Conservation (phyloP, 2,329 filamentous ascomycete genomes). For the Fusarium falciforme region DNA sequence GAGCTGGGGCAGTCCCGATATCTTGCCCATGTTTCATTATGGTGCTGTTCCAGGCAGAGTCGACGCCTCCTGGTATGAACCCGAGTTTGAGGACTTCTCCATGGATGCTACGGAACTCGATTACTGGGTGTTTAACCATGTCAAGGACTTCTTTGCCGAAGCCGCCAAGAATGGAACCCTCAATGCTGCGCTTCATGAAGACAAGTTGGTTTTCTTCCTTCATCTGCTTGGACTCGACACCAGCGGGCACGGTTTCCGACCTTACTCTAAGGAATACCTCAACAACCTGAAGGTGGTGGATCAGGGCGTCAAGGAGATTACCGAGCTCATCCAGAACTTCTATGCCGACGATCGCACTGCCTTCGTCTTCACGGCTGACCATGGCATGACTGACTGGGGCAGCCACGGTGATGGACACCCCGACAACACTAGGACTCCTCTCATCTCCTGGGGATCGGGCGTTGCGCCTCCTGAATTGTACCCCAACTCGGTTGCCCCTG, state of each 20-base stretch:
- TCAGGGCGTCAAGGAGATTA: conserved; percentile 86
- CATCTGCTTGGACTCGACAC: conserved; percentile 95
- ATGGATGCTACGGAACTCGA: conserved; percentile 84
- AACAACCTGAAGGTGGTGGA: conserved; percentile 96
- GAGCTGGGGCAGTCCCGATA: conserved; percentile 99
- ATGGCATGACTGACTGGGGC: conserved; percentile 99
- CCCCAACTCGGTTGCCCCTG: conserved; percentile 70
- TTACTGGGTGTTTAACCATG: conserved; percentile 94
- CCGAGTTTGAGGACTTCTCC: conserved; percentile 91
- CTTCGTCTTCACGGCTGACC: conserved; percentile 96
- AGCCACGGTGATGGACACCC: conserved; percentile 98
- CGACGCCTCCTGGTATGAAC: conserved; percentile 85
- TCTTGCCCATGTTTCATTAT: conserved; percentile 95
- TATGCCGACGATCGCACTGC: conserved; percentile 88
- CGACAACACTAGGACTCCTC: conserved; percentile 93
- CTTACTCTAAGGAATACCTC: conserved; percentile 95
- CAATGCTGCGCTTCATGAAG: conserved; percentile 76
- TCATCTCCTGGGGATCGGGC: conserved; percentile 94
- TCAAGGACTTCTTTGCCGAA: conserved; percentile 85
- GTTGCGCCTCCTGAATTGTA: conserved; percentile 78
- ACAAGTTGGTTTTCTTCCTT: conserved; percentile 94
- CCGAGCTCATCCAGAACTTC: conserved; percentile 83
- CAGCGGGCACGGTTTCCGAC: conserved; percentile 84
- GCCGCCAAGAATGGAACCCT: conserved; percentile 83
- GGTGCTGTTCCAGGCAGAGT: conserved; percentile 90